These are phyloP conservation scores for Oemleria cerasiformis DNA, from an alignment of 306 rosid species.

Conservation along the genomic window DNA sequence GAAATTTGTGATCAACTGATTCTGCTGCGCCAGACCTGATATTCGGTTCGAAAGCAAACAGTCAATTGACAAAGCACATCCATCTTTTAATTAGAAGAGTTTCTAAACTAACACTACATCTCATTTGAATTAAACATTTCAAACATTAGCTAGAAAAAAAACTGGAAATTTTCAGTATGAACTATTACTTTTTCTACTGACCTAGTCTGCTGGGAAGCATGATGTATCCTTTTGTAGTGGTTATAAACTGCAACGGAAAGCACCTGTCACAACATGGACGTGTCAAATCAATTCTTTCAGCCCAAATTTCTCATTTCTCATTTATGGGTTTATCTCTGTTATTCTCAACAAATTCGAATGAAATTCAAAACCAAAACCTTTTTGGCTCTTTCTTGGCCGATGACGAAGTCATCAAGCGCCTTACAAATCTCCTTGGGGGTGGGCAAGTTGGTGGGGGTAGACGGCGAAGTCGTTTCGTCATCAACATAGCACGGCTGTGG, in stretches of 20 bases:
- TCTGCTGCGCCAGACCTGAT: constrained; percentile 25
- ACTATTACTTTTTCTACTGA: constrained; percentile 12
- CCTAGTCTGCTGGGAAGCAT: constrained; percentile 35
- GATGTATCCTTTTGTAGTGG: constrained; percentile 59
- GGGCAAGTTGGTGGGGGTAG: constrained; percentile 28
- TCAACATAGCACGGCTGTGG: not conserved
- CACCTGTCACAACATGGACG: constrained; percentile 37
- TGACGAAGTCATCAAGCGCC: constrained; percentile 45
- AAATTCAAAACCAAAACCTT: constrained; percentile 33
- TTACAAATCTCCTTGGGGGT: constrained; percentile 57
- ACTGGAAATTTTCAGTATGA: not conserved
- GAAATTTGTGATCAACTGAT: constrained; percentile 12
- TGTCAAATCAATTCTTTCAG: not conserved
- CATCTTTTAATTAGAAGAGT: not conserved
- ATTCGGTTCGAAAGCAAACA: constrained; percentile 1
- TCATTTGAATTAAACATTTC: not conserved
- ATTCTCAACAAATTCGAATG: not conserved
- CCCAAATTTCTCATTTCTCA: not conserved
- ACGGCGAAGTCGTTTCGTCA: not conserved
- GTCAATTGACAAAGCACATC: constrained; percentile 15
- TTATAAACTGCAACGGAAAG: constrained; percentile 80
- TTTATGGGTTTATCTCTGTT: not conserved
- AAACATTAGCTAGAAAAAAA: not conserved
- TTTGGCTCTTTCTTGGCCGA: constrained; percentile 63
- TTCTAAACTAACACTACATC: not conserved